These are phyloP conservation scores for Neophaeococcomyces mojaviensis DNA, from an alignment of 2,329 filamentous ascomycete species.

Conservation along the genomic window DNA sequence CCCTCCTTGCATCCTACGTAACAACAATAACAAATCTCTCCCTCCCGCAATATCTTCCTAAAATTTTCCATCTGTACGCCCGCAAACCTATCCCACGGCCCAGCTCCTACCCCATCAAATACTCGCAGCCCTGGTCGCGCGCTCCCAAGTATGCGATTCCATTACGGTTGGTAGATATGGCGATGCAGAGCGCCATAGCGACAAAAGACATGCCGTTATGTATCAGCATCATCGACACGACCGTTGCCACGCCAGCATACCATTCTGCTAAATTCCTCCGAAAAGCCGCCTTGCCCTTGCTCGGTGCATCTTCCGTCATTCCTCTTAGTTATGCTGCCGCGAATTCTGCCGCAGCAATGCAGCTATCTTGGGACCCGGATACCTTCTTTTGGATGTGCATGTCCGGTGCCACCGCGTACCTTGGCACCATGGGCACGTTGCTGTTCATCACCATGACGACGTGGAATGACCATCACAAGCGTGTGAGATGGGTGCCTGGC, in stretches of 20 bases:
- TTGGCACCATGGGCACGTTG: conserved; percentile 70
- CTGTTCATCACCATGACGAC: conserved; percentile 80
- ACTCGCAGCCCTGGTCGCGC: conserved; percentile 58
- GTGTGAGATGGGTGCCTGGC: conserved; percentile 82
- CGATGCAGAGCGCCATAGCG: conserved; percentile 71
- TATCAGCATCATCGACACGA: conserved; percentile 66
- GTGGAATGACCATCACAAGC: conserved; percentile 87
- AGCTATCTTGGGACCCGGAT: conserved; percentile 67
- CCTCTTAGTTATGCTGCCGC: conserved; percentile 59
- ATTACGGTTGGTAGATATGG: conserved; percentile 59
- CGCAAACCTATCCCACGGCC: conserved; percentile 67
- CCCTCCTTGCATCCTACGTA: conserved; percentile 67
- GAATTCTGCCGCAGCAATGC: conserved; percentile 40
- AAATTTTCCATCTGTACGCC: conserved; percentile 73
- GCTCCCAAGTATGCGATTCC: conserved; percentile 65
- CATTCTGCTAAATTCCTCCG: conserved; percentile 37
- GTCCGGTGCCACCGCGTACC: conserved; percentile 72
- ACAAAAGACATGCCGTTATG: conserved; percentile 70
- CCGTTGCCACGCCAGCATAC: conserved; percentile 38
- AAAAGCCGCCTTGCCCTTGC: conserved; percentile 33
- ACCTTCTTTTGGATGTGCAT: conserved; percentile 73
- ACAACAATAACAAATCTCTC: conserved; percentile 65
- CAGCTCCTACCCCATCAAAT: conserved; percentile 52
- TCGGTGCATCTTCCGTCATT: conserved; percentile 32
- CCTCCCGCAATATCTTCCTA: conserved; percentile 67